phyloP scores from a whole-genome alignment of 1,139 yeast species.

The Candida sojae region DNA sequence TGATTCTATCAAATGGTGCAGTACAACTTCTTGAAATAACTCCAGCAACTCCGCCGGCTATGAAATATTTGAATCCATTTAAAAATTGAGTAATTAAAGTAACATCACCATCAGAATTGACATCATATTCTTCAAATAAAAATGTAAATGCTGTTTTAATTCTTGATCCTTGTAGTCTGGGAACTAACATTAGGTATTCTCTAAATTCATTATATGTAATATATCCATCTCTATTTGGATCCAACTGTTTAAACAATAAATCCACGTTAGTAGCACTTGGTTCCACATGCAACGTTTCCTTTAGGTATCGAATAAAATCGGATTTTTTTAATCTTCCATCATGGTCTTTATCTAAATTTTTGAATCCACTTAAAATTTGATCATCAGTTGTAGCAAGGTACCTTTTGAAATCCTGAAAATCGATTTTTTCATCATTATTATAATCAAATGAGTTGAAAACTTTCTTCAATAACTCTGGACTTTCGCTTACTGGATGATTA shows the following conservation, averaged over 20 bases:
- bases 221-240: slow-evolving; percentile 62
- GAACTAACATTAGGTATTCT: slow-evolving; percentile 78
- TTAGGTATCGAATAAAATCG: slow-evolving; percentile 69
- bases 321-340: slow-evolving; percentile 71
- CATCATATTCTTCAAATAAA: slow-evolving; percentile 76
- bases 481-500: slow-evolving; percentile 68
- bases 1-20: slow-evolving; percentile 94
- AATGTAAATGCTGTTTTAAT: slow-evolving; percentile 80
- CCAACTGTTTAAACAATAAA: slow-evolving; percentile 61
- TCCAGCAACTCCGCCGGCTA: slow-evolving; percentile 95
- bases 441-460: slow-evolving; percentile 60
- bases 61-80: slow-evolving; percentile 84
- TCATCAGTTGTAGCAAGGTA: slow-evolving; percentile 65
- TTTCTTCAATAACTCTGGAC: slow-evolving; percentile 58
- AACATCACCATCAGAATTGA: slow-evolving; percentile 90
- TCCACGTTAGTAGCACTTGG: slow-evolving; percentile 60
- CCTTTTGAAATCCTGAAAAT: slow-evolving; percentile 59
- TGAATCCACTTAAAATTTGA: slow-evolving; percentile 72
- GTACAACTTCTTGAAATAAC: slow-evolving; percentile 97
- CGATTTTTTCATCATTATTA: slow-evolving; percentile 57
- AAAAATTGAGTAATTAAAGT: slow-evolving; percentile 76
- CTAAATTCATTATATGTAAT: slow-evolving; percentile 87
- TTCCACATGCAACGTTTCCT: slow-evolving; percentile 49
- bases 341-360: slow-evolving; percentile 67
- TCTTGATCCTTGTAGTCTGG: slow-evolving; percentile 68